A percentile compares a stretch with the other conserved stretches of the same genome.
Conservation (phyloP, 2,329 filamentous ascomycete genomes). For the Beauveria sp. region DNA sequence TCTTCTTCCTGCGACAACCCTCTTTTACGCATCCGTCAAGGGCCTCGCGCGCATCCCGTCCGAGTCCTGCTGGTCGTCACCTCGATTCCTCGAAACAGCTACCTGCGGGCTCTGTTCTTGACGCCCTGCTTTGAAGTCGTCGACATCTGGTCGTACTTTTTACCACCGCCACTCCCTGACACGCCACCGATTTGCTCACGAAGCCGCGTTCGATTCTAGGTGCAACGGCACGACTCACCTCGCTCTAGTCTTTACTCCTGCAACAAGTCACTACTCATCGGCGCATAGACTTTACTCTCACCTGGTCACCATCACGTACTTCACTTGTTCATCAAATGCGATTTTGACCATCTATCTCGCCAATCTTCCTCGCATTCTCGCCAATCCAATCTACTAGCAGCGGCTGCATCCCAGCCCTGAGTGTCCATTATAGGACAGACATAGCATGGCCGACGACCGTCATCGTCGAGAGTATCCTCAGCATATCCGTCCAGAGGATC, state of each 20-base stretch:
- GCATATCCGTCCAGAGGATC: constrained; percentile 30
- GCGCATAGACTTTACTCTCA: constrained; percentile 13
- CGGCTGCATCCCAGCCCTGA: constrained; percentile 15
- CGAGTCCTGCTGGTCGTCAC: background rate
- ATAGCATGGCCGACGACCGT: constrained; percentile 33
- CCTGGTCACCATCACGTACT: constrained; percentile 13
- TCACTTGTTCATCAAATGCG: constrained; percentile 10
- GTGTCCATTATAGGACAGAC: constrained; percentile 16
- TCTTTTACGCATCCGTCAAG: constrained; percentile 12
- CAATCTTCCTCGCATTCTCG: background rate
- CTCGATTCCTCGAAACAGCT: background rate
- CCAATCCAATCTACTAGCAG: constrained; percentile 16
- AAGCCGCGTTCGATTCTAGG: background rate
- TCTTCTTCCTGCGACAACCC: constrained; percentile 14
- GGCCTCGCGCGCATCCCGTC: constrained; percentile 3
- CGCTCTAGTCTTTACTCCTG: background rate
- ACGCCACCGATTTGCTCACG: background rate
- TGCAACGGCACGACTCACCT: background rate
- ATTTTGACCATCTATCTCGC: constrained; percentile 12
- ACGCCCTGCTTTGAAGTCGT: background rate
- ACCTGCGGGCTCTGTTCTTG: background rate
- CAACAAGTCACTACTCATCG: background rate
- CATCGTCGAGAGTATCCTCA: constrained; percentile 30
- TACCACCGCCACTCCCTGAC: background rate
- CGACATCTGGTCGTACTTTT: background rate